Evolutionary conservation across 1,139 yeast species (phyloP).

Genomic region (Pneumocystis canis): DNA sequence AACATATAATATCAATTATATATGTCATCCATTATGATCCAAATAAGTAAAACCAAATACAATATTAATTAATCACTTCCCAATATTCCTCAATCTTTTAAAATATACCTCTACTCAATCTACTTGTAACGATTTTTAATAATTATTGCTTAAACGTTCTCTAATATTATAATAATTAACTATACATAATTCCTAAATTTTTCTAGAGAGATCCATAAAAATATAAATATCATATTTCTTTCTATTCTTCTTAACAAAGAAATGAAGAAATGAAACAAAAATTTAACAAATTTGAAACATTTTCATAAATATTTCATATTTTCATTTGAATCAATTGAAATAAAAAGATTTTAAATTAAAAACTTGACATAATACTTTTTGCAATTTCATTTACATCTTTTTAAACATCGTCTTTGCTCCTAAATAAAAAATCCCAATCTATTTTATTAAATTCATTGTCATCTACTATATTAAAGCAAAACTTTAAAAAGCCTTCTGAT

Average conservation of each 20-base stretch:
- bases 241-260: neutral
- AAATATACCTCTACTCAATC: neutral
- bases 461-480: neutral
- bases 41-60: neutral
- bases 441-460: neutral
- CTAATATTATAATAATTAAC: neutral
- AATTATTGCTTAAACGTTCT: neutral
- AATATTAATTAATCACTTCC: neutral
- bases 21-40: neutral
- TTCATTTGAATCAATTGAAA: neutral
- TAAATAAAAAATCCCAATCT: neutral
- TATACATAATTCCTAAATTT: neutral
- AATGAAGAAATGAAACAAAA: neutral
- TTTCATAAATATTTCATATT: neutral
- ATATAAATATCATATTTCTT: neutral
- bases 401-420: neutral
- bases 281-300: neutral
- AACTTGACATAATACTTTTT: neutral
- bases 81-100: neutral
- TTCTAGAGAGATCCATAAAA: neutral
- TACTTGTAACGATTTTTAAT: neutral
- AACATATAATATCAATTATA: neutral
- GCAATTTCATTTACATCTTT: neutral
- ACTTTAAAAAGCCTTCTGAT: neutral
- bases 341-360: neutral